Conservation (phyloP, 78 protist species). For the Protostelium mycophagum region DNA sequence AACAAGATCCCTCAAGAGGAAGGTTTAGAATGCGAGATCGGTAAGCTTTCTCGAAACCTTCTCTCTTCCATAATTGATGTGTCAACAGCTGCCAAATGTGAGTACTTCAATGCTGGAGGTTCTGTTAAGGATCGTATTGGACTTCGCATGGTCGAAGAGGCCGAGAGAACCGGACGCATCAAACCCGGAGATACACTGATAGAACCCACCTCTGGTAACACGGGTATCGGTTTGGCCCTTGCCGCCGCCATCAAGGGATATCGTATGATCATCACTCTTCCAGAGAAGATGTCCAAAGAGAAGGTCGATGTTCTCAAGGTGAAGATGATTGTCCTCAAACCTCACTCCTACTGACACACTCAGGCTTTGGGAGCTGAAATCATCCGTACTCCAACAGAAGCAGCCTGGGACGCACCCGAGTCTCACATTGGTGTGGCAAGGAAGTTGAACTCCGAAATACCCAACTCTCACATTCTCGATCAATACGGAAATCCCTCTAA, state of each 20-base stretch:
- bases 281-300: constrained; percentile 94
- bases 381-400: constrained; percentile 91
- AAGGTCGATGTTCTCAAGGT: constrained; percentile 74
- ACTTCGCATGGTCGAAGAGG: constrained; percentile 85
- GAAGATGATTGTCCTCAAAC: neutral
- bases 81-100: constrained; percentile 87
- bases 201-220: constrained; percentile 98
- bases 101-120: constrained; percentile 95
- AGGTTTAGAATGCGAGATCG: constrained; percentile 89
- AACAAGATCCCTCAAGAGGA: constrained; percentile 55
- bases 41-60: constrained; percentile 15
- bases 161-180: constrained; percentile 83
- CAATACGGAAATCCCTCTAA: constrained; percentile 88
- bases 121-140: constrained; percentile 95
- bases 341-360: constrained; percentile 1
- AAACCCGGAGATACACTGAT: constrained; percentile 88
- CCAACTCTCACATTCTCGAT: constrained; percentile 65
- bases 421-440: constrained; percentile 88
- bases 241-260: constrained; percentile 93
- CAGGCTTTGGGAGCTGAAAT: constrained; percentile 91
- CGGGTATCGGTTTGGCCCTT: constrained; percentile 95
- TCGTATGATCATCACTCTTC: constrained; percentile 90
- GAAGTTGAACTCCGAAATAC: constrained; percentile 68
- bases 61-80: neutral
- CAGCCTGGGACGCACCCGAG: constrained; percentile 85